Evolutionary conservation across 768 basidiomycete genomes (phyloP), one percentile per base, ranked within the genome.

Genomic region (Kwoniella sp.): DNA sequence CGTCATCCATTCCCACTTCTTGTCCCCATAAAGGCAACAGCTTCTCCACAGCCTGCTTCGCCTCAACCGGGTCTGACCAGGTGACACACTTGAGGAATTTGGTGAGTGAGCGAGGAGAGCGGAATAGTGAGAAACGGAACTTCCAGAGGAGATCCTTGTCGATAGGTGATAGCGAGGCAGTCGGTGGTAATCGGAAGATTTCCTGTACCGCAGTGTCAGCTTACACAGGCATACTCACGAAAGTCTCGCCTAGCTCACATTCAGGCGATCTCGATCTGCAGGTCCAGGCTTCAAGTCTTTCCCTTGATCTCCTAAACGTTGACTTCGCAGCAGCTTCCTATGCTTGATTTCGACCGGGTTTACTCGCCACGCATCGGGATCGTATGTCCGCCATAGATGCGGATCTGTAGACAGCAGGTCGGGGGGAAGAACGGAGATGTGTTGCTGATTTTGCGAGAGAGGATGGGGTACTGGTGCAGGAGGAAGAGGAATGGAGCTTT

Each of bases 321-420:
- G 94, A 77, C 93, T 95, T 51, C 96, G 88, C 64, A 97, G 90
- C 2, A 98, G 84, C 1, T 93, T 86, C 30, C 96, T 86, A 74
- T 98, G 93, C 75, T 99, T 99, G 75, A 94, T 92, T 73, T 99
- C 96, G 0, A 98, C 93, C 0, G 94, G 94, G 74, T 99, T 99
- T 70, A 97, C 94, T 26, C 91, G 86, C 7, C 85, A 85, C 53
- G 91, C 85, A 65, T 99, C 96, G 2, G 95, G 93, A 72, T 99
- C 96, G 40, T 90, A 83, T 22, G 96, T 85, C 24, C 87, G 85
- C 92, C 95, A 98, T 1, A 97, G 81, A 68, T 87, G 85, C 19
- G 86, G 80, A 66, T 95, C 92, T 1, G 84, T 80, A 0, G 86
- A 76, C 60, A 79, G 64, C 21, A 77, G 64, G 46, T 77, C 90